A percentile compares a stretch with the other conserved stretches of the same genome.
These are phyloP conservation scores for Gliomastix tumulicola DNA, from an alignment of 2,329 filamentous ascomycete genomes.

Conservation along the genomic window DNA sequence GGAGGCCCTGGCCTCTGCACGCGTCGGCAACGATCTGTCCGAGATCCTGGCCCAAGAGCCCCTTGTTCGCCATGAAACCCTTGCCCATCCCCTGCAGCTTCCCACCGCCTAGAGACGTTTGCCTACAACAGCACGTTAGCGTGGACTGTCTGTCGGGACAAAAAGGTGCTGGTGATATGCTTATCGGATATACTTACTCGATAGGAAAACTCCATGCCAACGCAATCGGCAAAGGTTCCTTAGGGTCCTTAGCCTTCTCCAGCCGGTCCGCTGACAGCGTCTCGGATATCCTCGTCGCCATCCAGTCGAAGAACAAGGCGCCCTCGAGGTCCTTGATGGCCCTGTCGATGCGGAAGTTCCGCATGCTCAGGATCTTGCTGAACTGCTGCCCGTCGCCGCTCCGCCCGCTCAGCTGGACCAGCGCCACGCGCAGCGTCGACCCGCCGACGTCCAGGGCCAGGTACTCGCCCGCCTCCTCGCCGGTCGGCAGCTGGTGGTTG, in stretches of 20 bases:
- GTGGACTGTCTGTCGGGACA: not conserved
- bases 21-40: conserved; percentile 50
- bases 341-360: conserved; percentile 48
- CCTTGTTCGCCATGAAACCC: conserved; percentile 52
- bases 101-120: conserved; percentile 56
- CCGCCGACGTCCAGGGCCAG: conserved; percentile 63
- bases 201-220: conserved; percentile 66
- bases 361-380: conserved; percentile 46
- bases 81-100: conserved; percentile 59
- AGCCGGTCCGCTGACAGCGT: conserved; percentile 38
- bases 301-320: conserved; percentile 60
- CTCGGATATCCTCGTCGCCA: conserved; percentile 53
- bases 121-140: conserved; percentile 34
- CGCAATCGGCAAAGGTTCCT: conserved; percentile 47
- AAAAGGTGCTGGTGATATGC: conserved; percentile 1
- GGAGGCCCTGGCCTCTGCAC: conserved; percentile 41
- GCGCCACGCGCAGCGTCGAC: conserved; percentile 57
- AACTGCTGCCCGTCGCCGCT: conserved; percentile 25
- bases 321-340: conserved; percentile 51
- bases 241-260: conserved; percentile 24
- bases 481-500: conserved; percentile 56
- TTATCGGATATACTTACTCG: conserved; percentile 39
- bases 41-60: conserved; percentile 52
- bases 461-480: conserved; percentile 50
- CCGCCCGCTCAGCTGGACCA: conserved; percentile 51